Percentiles rank a stretch among this genome's conserved stretches.
phyloP scores from a whole-genome alignment of 352 stramenopile genomes.

The Saprolegnia diclina region DNA sequence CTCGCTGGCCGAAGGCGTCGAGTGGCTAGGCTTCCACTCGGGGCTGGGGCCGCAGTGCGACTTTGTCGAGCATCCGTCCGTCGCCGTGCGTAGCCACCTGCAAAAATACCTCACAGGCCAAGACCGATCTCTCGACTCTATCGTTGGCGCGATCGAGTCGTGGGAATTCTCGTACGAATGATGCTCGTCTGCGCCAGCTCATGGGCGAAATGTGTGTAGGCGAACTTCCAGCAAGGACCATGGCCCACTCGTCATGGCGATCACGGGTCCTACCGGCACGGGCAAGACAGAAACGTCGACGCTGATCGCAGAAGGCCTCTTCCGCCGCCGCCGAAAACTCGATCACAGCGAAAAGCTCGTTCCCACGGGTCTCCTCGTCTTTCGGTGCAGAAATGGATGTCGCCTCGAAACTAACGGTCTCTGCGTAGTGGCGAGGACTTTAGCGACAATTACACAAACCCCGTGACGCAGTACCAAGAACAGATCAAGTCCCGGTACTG shows the following conservation, averaged over 20 bases:
- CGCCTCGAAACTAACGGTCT: background rate
- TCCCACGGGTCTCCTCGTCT: slow-evolving; percentile 66
- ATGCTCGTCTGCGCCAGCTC: background rate
- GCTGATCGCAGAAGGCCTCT: slow-evolving; percentile 73
- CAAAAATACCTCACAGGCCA: slow-evolving; percentile 56
- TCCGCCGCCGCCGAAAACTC: slow-evolving; percentile 71
- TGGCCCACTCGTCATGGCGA: slow-evolving; percentile 74
- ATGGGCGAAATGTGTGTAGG: slow-evolving; percentile 30
- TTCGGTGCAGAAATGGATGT: slow-evolving; percentile 38
- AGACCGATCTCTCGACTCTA: slow-evolving; percentile 51
- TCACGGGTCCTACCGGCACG: slow-evolving; percentile 84
- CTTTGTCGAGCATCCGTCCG: slow-evolving; percentile 63
- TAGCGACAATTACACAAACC: slow-evolving; percentile 76
- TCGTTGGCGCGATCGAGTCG: slow-evolving; percentile 64
- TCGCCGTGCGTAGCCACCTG: slow-evolving; percentile 47
- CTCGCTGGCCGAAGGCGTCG: slow-evolving; percentile 1
- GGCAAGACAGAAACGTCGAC: slow-evolving; percentile 89
- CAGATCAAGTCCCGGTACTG: slow-evolving; percentile 75
- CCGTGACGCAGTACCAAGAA: slow-evolving; percentile 74
- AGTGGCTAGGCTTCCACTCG: slow-evolving; percentile 18
- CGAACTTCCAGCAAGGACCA: slow-evolving; percentile 49
- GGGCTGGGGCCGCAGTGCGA: slow-evolving; percentile 52
- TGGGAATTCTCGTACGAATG: slow-evolving; percentile 74
- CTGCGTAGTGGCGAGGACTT: slow-evolving; percentile 73
- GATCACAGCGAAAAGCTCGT: slow-evolving; percentile 60